These are phyloP conservation scores for Phytophthora capsici DNA, from an alignment of 352 stramenopile species.

Conservation along the genomic window DNA sequence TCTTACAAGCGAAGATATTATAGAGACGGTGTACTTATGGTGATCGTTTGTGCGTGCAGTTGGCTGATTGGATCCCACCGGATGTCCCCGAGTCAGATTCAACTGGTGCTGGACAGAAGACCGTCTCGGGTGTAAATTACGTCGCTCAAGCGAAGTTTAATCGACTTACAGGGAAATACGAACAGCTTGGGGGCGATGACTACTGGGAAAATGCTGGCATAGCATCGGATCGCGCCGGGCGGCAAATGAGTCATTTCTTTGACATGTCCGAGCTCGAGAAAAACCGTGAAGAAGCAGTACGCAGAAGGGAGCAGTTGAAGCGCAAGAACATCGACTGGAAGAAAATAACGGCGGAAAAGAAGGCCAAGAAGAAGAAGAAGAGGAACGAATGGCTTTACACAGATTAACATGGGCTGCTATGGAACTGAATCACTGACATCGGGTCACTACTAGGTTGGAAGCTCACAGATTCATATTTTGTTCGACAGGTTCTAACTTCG, in stretches of 20 bases:
- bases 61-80: conserved; percentile 81
- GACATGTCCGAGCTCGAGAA: conserved; percentile 79
- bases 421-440: not conserved
- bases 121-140: conserved; percentile 74
- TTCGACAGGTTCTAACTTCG: too few relatives aligned
- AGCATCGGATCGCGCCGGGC: conserved; percentile 71
- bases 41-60: conserved; percentile 35
- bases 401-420: conserved; percentile 46
- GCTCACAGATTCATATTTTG: too few relatives aligned
- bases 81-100: conserved; percentile 40
- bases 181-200: conserved; percentile 66
- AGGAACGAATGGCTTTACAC: conserved; percentile 88
- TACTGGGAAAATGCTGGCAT: conserved; percentile 71
- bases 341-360: conserved; percentile 86
- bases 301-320: conserved; percentile 83
- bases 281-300: conserved; percentile 80
- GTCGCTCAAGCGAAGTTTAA: conserved; percentile 80
- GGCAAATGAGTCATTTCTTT: conserved; percentile 91
- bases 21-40: conserved; percentile 1
- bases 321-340: conserved; percentile 90
- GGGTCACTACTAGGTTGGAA: too few relatives aligned
- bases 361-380: conserved; percentile 85
- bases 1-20: not conserved
- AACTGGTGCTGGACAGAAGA: conserved; percentile 29
- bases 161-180: conserved; percentile 74